These are phyloP conservation scores for Melaleuca alternifolia DNA, from an alignment of 345 rosid genomes.

Conservation along the genomic window DNA sequence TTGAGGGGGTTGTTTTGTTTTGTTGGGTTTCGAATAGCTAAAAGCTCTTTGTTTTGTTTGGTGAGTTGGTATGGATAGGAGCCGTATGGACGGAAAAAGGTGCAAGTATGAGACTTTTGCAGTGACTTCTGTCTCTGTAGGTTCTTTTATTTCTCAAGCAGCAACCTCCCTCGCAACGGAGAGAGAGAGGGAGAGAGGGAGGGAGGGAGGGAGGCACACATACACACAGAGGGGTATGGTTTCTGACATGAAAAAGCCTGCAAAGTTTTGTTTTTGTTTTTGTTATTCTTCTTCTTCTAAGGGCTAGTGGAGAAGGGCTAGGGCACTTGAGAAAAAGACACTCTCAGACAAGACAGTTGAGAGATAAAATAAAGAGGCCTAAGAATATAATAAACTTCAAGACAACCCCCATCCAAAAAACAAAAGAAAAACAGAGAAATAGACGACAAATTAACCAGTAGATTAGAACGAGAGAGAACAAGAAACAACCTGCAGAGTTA, in stretches of 20 bases:
- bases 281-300: neutral
- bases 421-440: conserved; percentile 2
- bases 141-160: neutral
- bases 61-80: neutral
- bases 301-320: conserved; percentile 30
- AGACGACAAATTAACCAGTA: neutral
- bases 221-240: neutral
- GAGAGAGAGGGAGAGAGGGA: neutral
- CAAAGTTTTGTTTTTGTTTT: conserved; percentile 28
- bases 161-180: neutral
- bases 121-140: neutral
- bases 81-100: neutral
- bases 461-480: neutral
- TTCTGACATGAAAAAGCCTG: conserved; percentile 49
- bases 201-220: neutral
- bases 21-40: neutral
- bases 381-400: conserved; percentile 10
- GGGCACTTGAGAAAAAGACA: conserved; percentile 46
- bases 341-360: conserved; percentile 56
- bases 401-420: neutral
- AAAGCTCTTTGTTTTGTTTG: neutral
- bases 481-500: conserved; percentile 31
- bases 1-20: neutral
- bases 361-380: neutral
- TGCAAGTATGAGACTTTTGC: neutral